Evolutionary conservation across 2,329 filamentous ascomycete species (phyloP).

Genomic region (Neocatenulostroma microsporum): DNA sequence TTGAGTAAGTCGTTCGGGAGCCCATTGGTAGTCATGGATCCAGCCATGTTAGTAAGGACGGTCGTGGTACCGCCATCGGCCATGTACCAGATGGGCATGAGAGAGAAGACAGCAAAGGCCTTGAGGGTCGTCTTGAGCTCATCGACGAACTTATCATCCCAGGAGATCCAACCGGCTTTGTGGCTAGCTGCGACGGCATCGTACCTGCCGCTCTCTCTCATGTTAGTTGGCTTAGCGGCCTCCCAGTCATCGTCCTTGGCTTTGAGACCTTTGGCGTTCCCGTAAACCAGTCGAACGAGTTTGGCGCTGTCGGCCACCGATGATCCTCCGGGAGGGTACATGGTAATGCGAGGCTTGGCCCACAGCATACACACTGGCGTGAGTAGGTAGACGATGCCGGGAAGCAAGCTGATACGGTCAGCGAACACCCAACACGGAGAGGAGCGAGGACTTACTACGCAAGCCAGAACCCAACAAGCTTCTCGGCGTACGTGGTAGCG

Average conservation of each 20-base stretch:
- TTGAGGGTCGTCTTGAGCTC: conserved; percentile 57
- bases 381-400: conserved; percentile 54
- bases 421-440: conserved; percentile 59
- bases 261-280: conserved; percentile 10
- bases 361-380: conserved; percentile 19
- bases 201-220: too few relatives aligned
- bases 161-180: conserved; percentile 31
- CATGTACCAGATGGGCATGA: conserved; percentile 35
- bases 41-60: conserved; percentile 15
- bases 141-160: conserved; percentile 63
- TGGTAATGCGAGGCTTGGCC: not conserved
- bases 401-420: conserved; percentile 51
- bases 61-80: conserved; percentile 26
- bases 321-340: not conserved
- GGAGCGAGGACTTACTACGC: too few relatives aligned
- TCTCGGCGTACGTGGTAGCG: conserved; percentile 59
- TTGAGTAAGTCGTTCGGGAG: conserved; percentile 40
- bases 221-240: conserved; percentile 16
- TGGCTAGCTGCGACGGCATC: conserved; percentile 16
- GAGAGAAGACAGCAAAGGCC: conserved; percentile 60
- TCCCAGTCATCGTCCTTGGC: conserved; percentile 18
- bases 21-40: conserved; percentile 22
- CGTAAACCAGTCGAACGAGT: too few relatives aligned
- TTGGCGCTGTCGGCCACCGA: too few relatives aligned
- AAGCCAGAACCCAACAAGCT: conserved; percentile 54